These are phyloP conservation scores for Coemansia asiatica DNA, from an alignment of 192 early-diverging fungal genomes.

Conservation along the genomic window DNA sequence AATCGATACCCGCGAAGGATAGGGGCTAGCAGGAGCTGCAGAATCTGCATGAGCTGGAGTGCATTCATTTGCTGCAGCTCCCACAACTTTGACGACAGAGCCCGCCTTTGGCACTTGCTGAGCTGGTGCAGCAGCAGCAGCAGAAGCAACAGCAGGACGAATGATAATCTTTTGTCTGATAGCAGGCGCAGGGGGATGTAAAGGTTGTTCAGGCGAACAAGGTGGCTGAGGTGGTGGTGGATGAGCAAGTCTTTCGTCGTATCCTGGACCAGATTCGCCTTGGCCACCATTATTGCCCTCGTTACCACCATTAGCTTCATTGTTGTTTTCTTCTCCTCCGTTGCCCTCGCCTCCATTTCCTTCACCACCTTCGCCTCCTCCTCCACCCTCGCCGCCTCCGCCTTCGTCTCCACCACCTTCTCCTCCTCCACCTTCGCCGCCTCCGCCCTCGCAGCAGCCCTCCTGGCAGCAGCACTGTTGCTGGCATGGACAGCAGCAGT, in stretches of 20 bases:
- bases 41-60: neutral
- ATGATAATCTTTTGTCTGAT: constrained; percentile 10
- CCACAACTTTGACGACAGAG: neutral
- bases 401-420: constrained; percentile 12
- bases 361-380: constrained; percentile 11
- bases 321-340: constrained; percentile 19
- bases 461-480: constrained; percentile 16
- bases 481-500: constrained; percentile 20
- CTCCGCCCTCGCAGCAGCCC: constrained; percentile 17
- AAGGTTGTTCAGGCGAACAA: neutral
- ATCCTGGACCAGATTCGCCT: constrained; percentile 11
- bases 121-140: neutral
- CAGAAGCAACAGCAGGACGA: neutral
- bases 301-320: constrained; percentile 2
- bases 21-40: neutral
- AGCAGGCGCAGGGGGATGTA: neutral
- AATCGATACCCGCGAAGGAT: neutral
- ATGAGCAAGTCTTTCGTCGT: neutral
- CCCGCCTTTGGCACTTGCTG: neutral
- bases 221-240: constrained; percentile 14
- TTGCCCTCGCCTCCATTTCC: constrained; percentile 14
- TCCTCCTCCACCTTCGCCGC: constrained; percentile 10
- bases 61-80: neutral
- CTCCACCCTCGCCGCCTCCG: constrained; percentile 11
- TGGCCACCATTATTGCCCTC: constrained; percentile 9